Evolutionary conservation across 441 rosid species (phyloP), one percentile per base, ranked within the genome.

Genomic region (Croton setiger): DNA sequence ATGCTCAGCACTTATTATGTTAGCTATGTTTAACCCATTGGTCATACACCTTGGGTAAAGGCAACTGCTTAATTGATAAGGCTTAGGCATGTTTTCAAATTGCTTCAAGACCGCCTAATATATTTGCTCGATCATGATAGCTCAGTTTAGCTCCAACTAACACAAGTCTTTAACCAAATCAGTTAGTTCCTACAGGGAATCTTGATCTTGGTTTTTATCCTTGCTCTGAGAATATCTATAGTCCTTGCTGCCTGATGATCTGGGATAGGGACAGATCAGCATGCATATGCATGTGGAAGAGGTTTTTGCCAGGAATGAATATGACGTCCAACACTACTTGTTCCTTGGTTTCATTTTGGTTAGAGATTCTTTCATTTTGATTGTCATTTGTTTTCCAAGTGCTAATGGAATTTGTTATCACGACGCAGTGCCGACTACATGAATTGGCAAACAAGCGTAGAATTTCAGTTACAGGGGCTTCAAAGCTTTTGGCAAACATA

Each of bases 401-500:
- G 67, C 82, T 81, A 47, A 81, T 73, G 18, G 67, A 36, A 61
- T 13, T 68, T 49, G 35, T 63, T 71, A 64, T 17, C 53, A 27
- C 69, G 14, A 66, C 44, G 39, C 66, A 94, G 99, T 95, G 98
- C 81, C 97, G 97, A 62, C 85, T 90, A 41, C 99, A 96, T 75
- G 99, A 96, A 74, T 80, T 96, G 82, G 97, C 96, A 74, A 96
- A 96, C 90, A 96, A 96, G 78, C 88, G 93, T 31, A 89, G 99
- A 80, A 93, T 96, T 72, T 96, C 99, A 31, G 99, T 92, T 61
- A 88, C 97, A 0, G 99, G 99, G 72, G 98, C 99, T 43, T 96
- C 99, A 59, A 96, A 90, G 78, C 88, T 96, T 74, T 84, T 96
- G 45, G 99, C 99, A 11, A 96, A 96, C 87, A 96, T 96, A 78